These are phyloP conservation scores for Lipomyces sp. DNA, from an alignment of 805 yeast genomes.

Conservation along the genomic window DNA sequence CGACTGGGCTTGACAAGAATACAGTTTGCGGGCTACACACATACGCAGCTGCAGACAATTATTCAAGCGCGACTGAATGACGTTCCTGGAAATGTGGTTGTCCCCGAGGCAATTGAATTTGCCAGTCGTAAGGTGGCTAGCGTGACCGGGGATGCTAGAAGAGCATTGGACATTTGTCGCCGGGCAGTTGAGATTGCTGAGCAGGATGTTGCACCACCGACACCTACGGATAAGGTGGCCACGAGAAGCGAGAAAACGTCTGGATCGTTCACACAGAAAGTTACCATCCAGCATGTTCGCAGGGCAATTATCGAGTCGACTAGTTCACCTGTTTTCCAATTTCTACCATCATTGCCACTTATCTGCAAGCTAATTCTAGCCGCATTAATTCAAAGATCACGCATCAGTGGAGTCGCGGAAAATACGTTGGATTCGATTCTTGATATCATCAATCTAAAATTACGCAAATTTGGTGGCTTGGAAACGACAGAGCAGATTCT, in stretches of 20 bases:
- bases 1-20: slow-evolving; percentile 86
- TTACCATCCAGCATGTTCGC: slow-evolving; percentile 74
- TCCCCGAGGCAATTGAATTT: slow-evolving; percentile 80
- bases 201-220: slow-evolving; percentile 50
- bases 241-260: slow-evolving; percentile 32
- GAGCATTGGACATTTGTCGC: slow-evolving; percentile 85
- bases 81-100: slow-evolving; percentile 48
- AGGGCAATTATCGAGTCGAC: slow-evolving; percentile 81
- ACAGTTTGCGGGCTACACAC: slow-evolving; percentile 86
- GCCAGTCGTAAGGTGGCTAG: slow-evolving; percentile 94
- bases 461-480: slow-evolving; percentile 28
- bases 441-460: slow-evolving; percentile 48
- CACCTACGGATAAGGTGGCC: slow-evolving; percentile 35
- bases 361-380: slow-evolving; percentile 73
- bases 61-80: slow-evolving; percentile 70
- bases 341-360: slow-evolving; percentile 64
- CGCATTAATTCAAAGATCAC: slow-evolving; percentile 65
- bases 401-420: slow-evolving; percentile 73
- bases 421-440: slow-evolving; percentile 73
- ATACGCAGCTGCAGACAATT: slow-evolving; percentile 73
- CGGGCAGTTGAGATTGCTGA: slow-evolving; percentile 91
- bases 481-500: slow-evolving; percentile 19
- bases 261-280: slow-evolving; percentile 50
- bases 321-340: slow-evolving; percentile 69
- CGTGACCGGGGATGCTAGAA: slow-evolving; percentile 96